Conservation (phyloP, 768 basidiomycete species). For the Kockovaella imperatae region DNA sequence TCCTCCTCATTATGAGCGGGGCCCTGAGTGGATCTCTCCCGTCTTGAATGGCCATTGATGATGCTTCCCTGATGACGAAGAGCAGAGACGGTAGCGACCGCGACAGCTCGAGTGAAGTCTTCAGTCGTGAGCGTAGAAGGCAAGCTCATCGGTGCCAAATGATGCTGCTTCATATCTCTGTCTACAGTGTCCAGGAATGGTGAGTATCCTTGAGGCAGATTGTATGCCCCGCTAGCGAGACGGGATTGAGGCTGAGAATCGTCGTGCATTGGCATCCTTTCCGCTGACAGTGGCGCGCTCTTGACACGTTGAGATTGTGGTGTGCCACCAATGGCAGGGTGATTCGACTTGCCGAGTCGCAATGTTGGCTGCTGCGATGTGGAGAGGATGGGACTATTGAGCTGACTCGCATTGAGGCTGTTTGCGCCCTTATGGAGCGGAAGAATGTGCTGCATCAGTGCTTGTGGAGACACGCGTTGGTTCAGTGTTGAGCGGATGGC, state of each 20-base stretch:
- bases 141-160: constrained; percentile 46
- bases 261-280: neutral
- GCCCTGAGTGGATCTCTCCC: no score
- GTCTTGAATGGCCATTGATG: constrained; percentile 54
- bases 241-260: neutral
- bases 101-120: constrained; percentile 87
- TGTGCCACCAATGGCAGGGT: neutral
- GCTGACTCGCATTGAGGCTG: neutral
- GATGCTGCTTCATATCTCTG: constrained; percentile 16
- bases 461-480: constrained; percentile 44
- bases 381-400: neutral
- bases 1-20: constrained; percentile 43
- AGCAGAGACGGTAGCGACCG: constrained; percentile 86
- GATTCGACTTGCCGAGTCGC: neutral
- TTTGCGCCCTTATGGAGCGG: constrained; percentile 28
- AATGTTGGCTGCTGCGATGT: neutral
- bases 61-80: constrained; percentile 54
- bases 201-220: constrained; percentile 46
- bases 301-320: neutral
- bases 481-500: constrained; percentile 39
- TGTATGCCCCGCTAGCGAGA: constrained; percentile 4
- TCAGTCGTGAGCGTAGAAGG: constrained; percentile 68
- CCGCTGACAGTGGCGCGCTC: neutral
- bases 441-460: constrained; percentile 38
- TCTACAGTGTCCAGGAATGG: constrained; percentile 37